These are phyloP conservation scores for Colletotrichum euphorbiae DNA, from an alignment of 2,329 filamentous ascomycete species.

Conservation along the genomic window DNA sequence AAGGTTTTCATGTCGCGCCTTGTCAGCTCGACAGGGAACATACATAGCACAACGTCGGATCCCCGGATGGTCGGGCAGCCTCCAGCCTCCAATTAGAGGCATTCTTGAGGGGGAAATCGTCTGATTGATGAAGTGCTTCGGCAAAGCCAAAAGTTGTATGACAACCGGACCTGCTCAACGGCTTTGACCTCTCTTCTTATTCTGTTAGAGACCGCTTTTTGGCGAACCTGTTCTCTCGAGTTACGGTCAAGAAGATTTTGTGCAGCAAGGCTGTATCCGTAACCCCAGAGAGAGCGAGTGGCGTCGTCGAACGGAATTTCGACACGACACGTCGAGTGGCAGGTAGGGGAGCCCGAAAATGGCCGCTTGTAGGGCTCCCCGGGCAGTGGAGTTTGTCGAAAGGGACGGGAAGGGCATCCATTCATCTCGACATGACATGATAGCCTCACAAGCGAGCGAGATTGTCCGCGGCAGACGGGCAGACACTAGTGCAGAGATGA, in stretches of 20 bases:
- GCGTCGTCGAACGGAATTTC: conserved; percentile 4
- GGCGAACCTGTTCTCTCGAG: background rate
- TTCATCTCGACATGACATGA: conserved; percentile 8
- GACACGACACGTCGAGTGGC: conserved; percentile 9
- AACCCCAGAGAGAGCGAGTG: background rate
- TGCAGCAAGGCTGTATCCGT: background rate
- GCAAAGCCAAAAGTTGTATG: background rate
- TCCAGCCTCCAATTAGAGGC: background rate
- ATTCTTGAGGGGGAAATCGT: background rate
- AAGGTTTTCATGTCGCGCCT: conserved; percentile 1
- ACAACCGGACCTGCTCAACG: conserved; percentile 5
- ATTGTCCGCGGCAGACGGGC: conserved; percentile 8
- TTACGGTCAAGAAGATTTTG: background rate
- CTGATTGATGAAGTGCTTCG: conserved; percentile 2
- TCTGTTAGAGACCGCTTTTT: background rate
- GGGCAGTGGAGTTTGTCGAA: background rate
- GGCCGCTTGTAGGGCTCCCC: conserved; percentile 13
- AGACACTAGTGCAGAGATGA: conserved; percentile 2
- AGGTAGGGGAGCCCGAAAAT: conserved; percentile 5
- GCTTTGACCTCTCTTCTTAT: background rate
- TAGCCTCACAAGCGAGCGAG: conserved; percentile 26
- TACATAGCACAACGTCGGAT: background rate
- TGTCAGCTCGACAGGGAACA: conserved; percentile 25
- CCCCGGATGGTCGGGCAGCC: background rate
- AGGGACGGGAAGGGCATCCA: conserved; percentile 3